Base-by-base conservation (phyloP, 129 eudicot species). In the Chrysanthemum lavandulifolium region DNA sequence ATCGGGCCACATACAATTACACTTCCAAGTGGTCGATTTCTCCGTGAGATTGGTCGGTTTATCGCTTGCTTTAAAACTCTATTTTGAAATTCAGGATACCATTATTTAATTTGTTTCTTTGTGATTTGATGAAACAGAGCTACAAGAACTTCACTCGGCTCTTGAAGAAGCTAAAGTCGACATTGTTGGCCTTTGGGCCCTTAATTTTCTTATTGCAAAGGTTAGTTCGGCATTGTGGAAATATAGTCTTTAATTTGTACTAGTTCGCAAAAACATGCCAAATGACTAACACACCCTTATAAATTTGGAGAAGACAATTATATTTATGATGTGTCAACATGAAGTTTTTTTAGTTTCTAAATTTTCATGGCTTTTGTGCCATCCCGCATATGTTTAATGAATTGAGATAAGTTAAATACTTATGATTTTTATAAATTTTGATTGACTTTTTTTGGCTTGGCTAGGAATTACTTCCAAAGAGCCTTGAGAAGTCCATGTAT, bases 1-100 rank as follows among this genome's bases (percentile, higher is more conserved):
- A 94, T 94, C 57, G 98, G 97, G 61, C 98, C 98, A 10, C 98
- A 94, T 79, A 79, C 93, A 53, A 94, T 94, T 14, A 85, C 85
- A 60, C 96, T 90, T 48, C 91, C 98, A 11, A 82, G 74, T 66
- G 98, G 96, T 80, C 83, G 14, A 76, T 76, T 81, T 94, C 98
- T 19, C 98, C 14, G 98, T 94, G 71, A 88, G 98, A 90, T 82
- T 90, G 96, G 98, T 94, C 67, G 71, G 91, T 80, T 83, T 45
- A 27, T 13, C 69, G 10, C 65, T 21, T 0, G 40, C 4, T 45
- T 60, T 0, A 54, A 14, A 5, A 0, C 50, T 14, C 8, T 43
- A 31, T 21, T 68, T 21, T 72, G 47, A 45, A 33, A 23, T 43
- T 71, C 27, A 48, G 62, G 11, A 13, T 18, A 23, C 6, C n/a